Percentiles rank a stretch among this genome's conserved stretches.
Conservation (phyloP, 2,329 filamentous ascomycete genomes). For the Arthrobotrys megalospora region DNA sequence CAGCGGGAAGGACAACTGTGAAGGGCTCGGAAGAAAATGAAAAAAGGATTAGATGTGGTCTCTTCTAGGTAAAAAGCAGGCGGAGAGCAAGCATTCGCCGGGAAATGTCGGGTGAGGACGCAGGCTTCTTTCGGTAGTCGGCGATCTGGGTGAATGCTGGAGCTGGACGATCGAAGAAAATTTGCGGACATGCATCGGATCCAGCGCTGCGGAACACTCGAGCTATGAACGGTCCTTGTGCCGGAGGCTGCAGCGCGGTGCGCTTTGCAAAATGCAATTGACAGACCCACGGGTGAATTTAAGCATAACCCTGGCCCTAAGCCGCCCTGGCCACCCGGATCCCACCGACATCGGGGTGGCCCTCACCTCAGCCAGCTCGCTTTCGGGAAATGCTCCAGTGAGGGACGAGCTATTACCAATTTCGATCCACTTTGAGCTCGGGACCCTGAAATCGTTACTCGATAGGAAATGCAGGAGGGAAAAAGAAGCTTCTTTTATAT, state of each 20-base stretch:
- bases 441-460: slow-evolving; percentile 55
- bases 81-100: slow-evolving; percentile 45
- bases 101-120: slow-evolving; percentile 59
- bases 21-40: slow-evolving; percentile 17
- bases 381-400: slow-evolving; percentile 43
- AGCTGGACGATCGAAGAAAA: slow-evolving; percentile 35
- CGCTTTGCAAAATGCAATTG: background rate
- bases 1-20: background rate
- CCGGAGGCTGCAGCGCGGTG: background rate
- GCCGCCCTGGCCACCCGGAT: slow-evolving; percentile 47
- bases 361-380: background rate
- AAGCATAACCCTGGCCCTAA: slow-evolving; percentile 41
- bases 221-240: slow-evolving; percentile 16
- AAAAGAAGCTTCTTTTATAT: slow-evolving; percentile 48
- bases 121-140: slow-evolving; percentile 58
- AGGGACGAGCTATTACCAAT: slow-evolving; percentile 57
- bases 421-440: slow-evolving; percentile 39
- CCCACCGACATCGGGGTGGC: slow-evolving; percentile 58
- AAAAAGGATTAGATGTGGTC: slow-evolving; percentile 25
- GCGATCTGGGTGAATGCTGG: slow-evolving; percentile 52
- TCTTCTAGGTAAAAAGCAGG: slow-evolving; percentile 47
- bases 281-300: slow-evolving; percentile 32
- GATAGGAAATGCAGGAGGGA: slow-evolving; percentile 47
- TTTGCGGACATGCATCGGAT: slow-evolving; percentile 50
- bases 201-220: slow-evolving; percentile 35